phyloP scores from a whole-genome alignment of 2,329 filamentous ascomycete species.

The Coleophoma eucalyptorum region DNA sequence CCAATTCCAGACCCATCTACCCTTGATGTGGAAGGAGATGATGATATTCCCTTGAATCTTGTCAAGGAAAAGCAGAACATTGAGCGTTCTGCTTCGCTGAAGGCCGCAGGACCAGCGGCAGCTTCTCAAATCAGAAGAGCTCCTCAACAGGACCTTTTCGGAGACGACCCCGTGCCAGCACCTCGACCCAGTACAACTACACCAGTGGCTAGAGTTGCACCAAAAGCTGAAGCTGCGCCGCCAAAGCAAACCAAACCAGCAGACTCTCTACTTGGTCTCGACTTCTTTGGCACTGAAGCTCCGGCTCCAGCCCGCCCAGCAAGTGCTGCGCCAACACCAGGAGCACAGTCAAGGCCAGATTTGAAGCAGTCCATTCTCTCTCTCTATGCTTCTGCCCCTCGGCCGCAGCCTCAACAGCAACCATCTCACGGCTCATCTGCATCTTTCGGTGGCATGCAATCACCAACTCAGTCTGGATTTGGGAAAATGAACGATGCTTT shows the following conservation, averaged over 20 bases:
- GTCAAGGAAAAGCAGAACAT: slow-evolving; percentile 65
- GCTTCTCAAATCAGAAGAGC: slow-evolving; percentile 32
- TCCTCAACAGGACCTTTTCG: slow-evolving; percentile 76
- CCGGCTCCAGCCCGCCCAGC: slow-evolving; percentile 74
- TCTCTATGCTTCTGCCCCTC: slow-evolving; percentile 81
- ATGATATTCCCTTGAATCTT: slow-evolving; percentile 66
- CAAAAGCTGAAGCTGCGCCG: slow-evolving; percentile 61
- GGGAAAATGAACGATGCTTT: slow-evolving; percentile 74
- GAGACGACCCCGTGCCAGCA: slow-evolving; percentile 62
- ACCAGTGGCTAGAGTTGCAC: slow-evolving; percentile 46
- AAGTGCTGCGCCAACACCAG: slow-evolving; percentile 67
- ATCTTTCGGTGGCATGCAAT: slow-evolving; percentile 65
- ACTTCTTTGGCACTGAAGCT: slow-evolving; percentile 78
- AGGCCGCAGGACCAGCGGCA: slow-evolving; percentile 21
- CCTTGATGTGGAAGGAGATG: slow-evolving; percentile 78
- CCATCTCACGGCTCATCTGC: slow-evolving; percentile 52
- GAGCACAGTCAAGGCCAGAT: slow-evolving; percentile 76
- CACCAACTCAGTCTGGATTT: slow-evolving; percentile 41
- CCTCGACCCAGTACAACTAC: slow-evolving; percentile 72
- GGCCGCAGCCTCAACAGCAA: slow-evolving; percentile 60
- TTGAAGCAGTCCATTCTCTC: slow-evolving; percentile 97
- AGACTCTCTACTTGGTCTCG: slow-evolving; percentile 86
- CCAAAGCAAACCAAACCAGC: slow-evolving; percentile 66
- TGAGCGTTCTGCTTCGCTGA: slow-evolving; percentile 40
- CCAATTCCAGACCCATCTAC: slow-evolving; percentile 89